Percentiles rank a stretch among this genome's conserved stretches.
Conservation (phyloP, 352 stramenopile species). For the Stramenopiles sp. region DNA sequence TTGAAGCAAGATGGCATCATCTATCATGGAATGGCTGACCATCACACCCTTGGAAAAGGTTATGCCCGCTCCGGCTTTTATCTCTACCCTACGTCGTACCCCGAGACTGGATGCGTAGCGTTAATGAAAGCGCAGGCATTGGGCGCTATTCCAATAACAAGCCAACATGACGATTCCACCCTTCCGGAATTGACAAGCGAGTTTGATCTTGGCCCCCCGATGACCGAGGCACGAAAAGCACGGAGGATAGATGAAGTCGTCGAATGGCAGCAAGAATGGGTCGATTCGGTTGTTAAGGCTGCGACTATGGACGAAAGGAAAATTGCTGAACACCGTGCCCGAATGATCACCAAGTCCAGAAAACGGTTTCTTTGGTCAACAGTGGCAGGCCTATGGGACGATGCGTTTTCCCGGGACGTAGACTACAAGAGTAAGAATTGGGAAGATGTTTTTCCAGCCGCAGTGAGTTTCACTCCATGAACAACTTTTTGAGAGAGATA, state of each 20-base stretch:
- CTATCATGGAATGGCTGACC: conserved; percentile 36
- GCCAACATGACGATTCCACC: conserved; percentile 36
- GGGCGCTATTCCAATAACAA: conserved; percentile 66
- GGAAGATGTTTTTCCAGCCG: not conserved
- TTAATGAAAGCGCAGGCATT: conserved; percentile 72
- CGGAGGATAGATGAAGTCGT: not conserved
- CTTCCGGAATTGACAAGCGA: conserved; percentile 36
- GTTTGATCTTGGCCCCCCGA: conserved; percentile 47
- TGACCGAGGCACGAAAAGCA: not conserved
- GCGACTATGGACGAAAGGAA: not conserved
- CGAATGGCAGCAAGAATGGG: not conserved
- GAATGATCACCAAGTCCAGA: not conserved
- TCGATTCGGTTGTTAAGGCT: not conserved
- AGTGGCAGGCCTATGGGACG: conserved; percentile 3
- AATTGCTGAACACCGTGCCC: not conserved
- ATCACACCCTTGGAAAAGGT: conserved; percentile 38
- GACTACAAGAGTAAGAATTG: not conserved
- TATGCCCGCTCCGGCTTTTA: conserved; percentile 54
- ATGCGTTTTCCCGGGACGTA: not conserved
- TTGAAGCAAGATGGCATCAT: conserved; percentile 24
- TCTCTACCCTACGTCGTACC: conserved; percentile 61
- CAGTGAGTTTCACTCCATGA: too few species aligned
- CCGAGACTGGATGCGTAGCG: conserved; percentile 68
- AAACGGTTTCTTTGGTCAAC: not conserved
- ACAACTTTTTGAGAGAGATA: too few species aligned